Conservation (phyloP, 306 rosid species). For the Prunus persica region DNA sequence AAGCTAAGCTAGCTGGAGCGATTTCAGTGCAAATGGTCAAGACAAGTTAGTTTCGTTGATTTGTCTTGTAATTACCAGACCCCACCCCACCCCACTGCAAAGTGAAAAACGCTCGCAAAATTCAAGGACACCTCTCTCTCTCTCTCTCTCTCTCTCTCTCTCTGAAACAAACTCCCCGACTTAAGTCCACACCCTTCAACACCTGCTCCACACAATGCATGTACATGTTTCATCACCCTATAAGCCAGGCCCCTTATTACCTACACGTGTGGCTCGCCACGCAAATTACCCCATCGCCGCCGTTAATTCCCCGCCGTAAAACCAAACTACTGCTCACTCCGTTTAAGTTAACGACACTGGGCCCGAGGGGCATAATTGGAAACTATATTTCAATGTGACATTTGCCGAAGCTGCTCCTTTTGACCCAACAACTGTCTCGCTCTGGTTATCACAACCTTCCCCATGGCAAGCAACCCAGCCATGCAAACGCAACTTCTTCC, state of each 20-base stretch:
- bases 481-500: conserved; percentile 13
- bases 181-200: background rate
- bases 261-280: conserved; percentile 11
- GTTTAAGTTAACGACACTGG: too few relatives aligned
- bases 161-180: background rate
- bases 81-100: too few relatives aligned
- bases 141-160: background rate
- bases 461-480: background rate
- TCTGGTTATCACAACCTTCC: conserved; percentile 8
- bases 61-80: background rate
- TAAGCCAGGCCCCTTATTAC: background rate
- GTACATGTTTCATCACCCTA: background rate
- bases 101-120: background rate
- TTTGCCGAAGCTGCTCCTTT: conserved; percentile 7
- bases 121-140: background rate
- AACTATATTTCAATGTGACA: background rate
- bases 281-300: background rate
- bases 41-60: background rate
- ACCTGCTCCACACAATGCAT: background rate
- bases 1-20: too few relatives aligned
- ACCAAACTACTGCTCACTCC: too few relatives aligned
- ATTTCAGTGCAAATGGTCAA: too few relatives aligned
- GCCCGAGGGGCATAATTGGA: background rate
- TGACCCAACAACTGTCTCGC: conserved; percentile 30
- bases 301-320: background rate